A percentile compares a stretch with the other conserved stretches of the same genome.
Conservation (phyloP, 1,284 basidiomycete species). For the Gastroboletus turbinatus region DNA sequence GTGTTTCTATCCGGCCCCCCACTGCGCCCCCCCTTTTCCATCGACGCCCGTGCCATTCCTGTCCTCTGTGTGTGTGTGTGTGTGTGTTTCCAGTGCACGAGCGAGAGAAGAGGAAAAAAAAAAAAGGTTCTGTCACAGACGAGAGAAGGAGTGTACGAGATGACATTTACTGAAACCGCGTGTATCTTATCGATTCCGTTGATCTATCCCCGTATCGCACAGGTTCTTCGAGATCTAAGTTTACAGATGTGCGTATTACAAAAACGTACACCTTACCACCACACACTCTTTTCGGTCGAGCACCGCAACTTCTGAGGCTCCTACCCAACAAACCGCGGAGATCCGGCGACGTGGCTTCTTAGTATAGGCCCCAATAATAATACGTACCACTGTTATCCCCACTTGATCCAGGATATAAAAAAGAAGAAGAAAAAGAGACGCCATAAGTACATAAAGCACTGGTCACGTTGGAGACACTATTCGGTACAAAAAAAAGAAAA, state of each 20-base stretch:
- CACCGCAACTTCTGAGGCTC: slow-evolving; percentile 6
- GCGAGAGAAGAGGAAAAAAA: background rate
- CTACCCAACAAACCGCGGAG: slow-evolving; percentile 30
- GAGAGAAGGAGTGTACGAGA: slow-evolving; percentile 1
- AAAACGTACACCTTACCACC: slow-evolving; percentile 12
- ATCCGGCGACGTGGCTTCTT: slow-evolving; percentile 22
- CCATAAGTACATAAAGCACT: slow-evolving; percentile 33
- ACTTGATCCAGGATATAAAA: slow-evolving; percentile 7
- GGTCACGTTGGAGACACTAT: slow-evolving; percentile 25
- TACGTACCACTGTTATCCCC: slow-evolving; percentile 25
- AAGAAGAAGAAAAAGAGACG: background rate
- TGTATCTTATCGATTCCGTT: slow-evolving; percentile 34
- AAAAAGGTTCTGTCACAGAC: slow-evolving; percentile 1
- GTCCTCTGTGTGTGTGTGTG: background rate
- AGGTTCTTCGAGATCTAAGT: slow-evolving; percentile 24
- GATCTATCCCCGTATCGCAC: slow-evolving; percentile 22
- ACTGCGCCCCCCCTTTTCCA: background rate
- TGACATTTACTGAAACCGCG: slow-evolving; percentile 15
- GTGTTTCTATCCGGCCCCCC: background rate
- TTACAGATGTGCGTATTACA: slow-evolving; percentile 9
- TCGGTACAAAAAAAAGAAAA: slow-evolving; percentile 25
- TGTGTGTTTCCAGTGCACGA: background rate
- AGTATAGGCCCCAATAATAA: slow-evolving; percentile 1
- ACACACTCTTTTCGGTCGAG: slow-evolving; percentile 6
- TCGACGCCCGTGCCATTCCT: slow-evolving; percentile 19